phyloP scores from a whole-genome alignment of 2,329 filamentous ascomycete genomes.

The Raffaelea deltoideospora region DNA sequence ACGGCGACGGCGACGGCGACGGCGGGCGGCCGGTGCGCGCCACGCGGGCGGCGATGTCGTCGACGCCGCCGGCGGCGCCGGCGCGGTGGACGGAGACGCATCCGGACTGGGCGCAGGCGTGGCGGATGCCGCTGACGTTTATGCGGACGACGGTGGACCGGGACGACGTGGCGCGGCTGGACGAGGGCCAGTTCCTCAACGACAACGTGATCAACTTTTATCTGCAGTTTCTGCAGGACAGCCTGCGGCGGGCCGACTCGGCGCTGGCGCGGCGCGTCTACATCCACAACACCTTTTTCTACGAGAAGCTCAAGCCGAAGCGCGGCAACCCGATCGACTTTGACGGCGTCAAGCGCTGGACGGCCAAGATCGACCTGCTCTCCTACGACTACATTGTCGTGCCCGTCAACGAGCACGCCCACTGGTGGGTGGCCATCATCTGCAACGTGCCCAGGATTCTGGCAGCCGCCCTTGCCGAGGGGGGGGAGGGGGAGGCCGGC shows the following conservation, averaged over 20 bases:
- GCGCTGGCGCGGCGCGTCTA: slow-evolving; percentile 52
- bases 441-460: slow-evolving; percentile 65
- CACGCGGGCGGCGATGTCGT: background rate
- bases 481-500: background rate
- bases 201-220: slow-evolving; percentile 89
- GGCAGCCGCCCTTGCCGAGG: slow-evolving; percentile 8
- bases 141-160: slow-evolving; percentile 53
- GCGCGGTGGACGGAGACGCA: slow-evolving; percentile 35
- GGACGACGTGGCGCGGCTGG: slow-evolving; percentile 59
- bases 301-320: slow-evolving; percentile 53
- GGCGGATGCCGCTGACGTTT: slow-evolving; percentile 47
- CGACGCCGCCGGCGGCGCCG: background rate
- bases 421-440: slow-evolving; percentile 94
- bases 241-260: slow-evolving; percentile 37
- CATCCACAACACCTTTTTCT: slow-evolving; percentile 91
- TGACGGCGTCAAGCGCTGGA: slow-evolving; percentile 75
- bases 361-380: slow-evolving; percentile 69
- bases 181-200: slow-evolving; percentile 78
- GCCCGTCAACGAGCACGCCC: slow-evolving; percentile 71
- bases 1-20: background rate
- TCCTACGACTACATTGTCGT: slow-evolving; percentile 79
- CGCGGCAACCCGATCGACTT: slow-evolving; percentile 58
- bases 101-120: slow-evolving; percentile 33
- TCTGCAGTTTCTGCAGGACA: slow-evolving; percentile 54
- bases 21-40: too few relatives aligned